Conservation (phyloP, 768 basidiomycete genomes). For the Serendipita sp. region DNA sequence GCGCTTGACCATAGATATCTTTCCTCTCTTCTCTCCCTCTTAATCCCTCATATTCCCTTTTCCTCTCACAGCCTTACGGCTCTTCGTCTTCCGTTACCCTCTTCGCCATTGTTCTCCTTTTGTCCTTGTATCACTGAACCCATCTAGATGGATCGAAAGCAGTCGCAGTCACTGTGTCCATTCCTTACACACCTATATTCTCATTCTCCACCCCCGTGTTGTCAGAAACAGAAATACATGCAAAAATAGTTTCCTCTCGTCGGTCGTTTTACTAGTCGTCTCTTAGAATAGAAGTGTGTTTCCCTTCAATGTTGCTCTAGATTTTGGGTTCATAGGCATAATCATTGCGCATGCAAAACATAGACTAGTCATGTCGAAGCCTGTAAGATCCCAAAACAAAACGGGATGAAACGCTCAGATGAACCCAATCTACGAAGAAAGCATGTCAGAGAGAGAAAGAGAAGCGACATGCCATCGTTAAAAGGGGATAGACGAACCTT, state of each 20-base stretch:
- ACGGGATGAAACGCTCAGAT: slow-evolving; percentile 34
- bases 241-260: too few species aligned
- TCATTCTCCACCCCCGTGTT: too few species aligned
- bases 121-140: too few species aligned
- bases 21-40: not conserved
- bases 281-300: not conserved
- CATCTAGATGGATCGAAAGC: too few species aligned
- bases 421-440: slow-evolving; percentile 61
- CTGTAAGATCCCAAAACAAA: not conserved
- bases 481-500: slow-evolving; percentile 37
- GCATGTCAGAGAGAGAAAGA: not conserved
- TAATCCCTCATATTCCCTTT: too few species aligned
- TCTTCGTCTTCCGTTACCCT: too few species aligned
- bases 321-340: not conserved
- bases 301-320: not conserved
- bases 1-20: not conserved
- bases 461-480: not conserved
- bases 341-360: slow-evolving; percentile 4
- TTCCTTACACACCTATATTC: too few species aligned
- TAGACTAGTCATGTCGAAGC: not conserved
- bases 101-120: too few species aligned
- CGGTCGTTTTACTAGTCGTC: not conserved
- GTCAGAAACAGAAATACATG: too few species aligned
- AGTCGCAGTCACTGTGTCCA: too few species aligned
- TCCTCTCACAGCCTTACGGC: too few species aligned